Percentiles rank a stretch among this genome's conserved stretches.
Evolutionary conservation across 176 grass and related monocot species (phyloP).

Genomic region (Dactylis glomerata): DNA sequence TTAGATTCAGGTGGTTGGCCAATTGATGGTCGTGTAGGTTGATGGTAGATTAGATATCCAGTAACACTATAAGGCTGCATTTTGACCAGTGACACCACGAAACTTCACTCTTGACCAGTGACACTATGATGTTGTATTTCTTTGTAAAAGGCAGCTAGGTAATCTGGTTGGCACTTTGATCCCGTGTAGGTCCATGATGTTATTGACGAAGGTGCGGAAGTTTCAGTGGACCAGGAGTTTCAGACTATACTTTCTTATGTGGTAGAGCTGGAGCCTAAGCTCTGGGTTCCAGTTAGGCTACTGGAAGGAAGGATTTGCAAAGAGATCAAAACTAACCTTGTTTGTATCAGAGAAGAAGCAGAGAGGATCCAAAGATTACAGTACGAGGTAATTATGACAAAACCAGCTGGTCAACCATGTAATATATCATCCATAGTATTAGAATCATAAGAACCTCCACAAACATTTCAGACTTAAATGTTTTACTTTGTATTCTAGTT

Average conservation of each 20-base stretch:
- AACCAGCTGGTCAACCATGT: neutral
- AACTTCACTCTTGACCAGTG: no score
- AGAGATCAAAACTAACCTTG: constrained; percentile 75
- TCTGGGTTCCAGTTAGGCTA: constrained; percentile 71
- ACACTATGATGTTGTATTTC: neutral
- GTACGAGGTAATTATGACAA: constrained; percentile 3
- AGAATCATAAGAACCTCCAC: neutral
- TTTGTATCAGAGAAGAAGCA: constrained; percentile 70
- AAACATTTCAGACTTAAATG: neutral
- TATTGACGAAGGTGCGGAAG: neutral
- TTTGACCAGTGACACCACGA: no score
- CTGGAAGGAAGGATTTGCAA: constrained; percentile 84
- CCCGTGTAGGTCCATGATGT: neutral
- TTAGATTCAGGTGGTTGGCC: neutral
- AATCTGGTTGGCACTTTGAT: neutral
- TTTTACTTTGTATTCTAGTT: neutral
- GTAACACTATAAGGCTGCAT: neutral
- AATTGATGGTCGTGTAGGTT: neutral
- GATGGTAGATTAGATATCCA: neutral
- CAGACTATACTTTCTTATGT: constrained; percentile 58
- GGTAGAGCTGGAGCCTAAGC: constrained; percentile 84
- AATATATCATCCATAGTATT: neutral
- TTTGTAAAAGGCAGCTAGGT: neutral
- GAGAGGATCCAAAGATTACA: constrained; percentile 56
- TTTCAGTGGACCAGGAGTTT: constrained; percentile 19